Evolutionary conservation across 495 filamentous ascomycete genomes (phyloP).

Genomic region (Aspergillus coremiiformis): DNA sequence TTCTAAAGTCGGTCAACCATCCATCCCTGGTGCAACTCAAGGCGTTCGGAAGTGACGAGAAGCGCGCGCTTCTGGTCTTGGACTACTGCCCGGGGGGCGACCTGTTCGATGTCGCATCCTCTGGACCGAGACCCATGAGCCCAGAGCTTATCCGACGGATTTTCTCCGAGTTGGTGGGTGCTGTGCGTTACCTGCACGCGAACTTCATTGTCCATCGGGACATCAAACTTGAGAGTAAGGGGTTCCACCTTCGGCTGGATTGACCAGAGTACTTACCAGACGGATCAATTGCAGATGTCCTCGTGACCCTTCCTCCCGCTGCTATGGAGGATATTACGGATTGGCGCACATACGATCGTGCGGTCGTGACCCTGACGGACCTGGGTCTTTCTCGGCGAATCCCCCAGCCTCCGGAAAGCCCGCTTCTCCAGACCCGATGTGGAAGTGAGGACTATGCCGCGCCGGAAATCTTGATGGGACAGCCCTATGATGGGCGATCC

Average conservation of each 20-base stretch:
- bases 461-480: conserved; percentile 90
- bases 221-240: conserved; percentile 95
- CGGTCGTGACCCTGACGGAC: conserved; percentile 83
- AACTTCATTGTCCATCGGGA: conserved; percentile 89
- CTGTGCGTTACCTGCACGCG: conserved; percentile 77
- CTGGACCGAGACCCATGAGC: conserved; percentile 53
- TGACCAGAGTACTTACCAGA: conserved; percentile 19
- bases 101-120: conserved; percentile 82
- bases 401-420: conserved; percentile 58
- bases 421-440: conserved; percentile 77
- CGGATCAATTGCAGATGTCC: conserved; percentile 55
- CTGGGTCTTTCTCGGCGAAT: conserved; percentile 84
- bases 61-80: conserved; percentile 74
- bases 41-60: conserved; percentile 74
- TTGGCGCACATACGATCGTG: conserved; percentile 66
- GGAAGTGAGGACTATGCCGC: conserved; percentile 96
- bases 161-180: conserved; percentile 80
- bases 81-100: conserved; percentile 93
- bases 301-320: conserved; percentile 68
- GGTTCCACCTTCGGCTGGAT: not conserved
- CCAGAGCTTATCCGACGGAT: conserved; percentile 71
- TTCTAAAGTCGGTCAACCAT: conserved; percentile 77
- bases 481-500: conserved; percentile 86
- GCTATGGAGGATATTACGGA: conserved; percentile 45
- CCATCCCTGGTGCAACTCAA: conserved; percentile 85